These are phyloP conservation scores for Globisporangium ultimum DNA, from an alignment of 352 stramenopile genomes.

Conservation along the genomic window DNA sequence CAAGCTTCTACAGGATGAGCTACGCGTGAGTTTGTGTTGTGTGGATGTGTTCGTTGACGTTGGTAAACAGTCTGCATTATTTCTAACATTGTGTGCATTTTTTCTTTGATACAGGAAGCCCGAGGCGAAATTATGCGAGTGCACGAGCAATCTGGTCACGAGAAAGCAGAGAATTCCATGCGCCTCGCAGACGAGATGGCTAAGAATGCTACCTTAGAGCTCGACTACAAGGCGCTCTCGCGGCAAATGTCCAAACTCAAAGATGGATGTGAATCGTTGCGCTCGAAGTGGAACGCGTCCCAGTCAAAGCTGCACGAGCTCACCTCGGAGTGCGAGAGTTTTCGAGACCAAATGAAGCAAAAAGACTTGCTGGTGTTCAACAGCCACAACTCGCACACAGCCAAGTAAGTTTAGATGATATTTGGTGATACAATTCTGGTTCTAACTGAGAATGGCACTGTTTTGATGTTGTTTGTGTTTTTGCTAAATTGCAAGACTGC, in stretches of 20 bases:
- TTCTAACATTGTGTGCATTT: no score
- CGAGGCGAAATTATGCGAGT: constrained; percentile 43
- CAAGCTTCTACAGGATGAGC: constrained; percentile 54
- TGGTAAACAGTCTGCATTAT: no score
- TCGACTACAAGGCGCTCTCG: constrained; percentile 51
- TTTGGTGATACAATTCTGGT: background rate
- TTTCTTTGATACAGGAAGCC: constrained; percentile 27
- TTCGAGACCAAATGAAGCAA: constrained; percentile 73
- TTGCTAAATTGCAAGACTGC: constrained; percentile 24
- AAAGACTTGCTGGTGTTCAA: constrained; percentile 61
- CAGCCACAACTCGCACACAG: constrained; percentile 50
- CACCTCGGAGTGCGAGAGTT: constrained; percentile 43
- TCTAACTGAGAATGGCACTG: background rate
- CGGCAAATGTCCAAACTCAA: constrained; percentile 41
- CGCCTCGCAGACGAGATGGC: constrained; percentile 49
- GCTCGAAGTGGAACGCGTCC: constrained; percentile 44
- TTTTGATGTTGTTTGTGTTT: background rate
- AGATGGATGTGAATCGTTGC: constrained; percentile 48
- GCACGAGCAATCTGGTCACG: constrained; percentile 29
- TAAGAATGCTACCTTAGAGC: constrained; percentile 37
- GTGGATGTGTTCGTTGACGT: no score
- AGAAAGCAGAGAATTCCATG: constrained; percentile 36
- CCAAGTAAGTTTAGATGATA: constrained; percentile 32
- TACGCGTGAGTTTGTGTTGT: constrained; percentile 31
- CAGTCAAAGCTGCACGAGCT: constrained; percentile 59